Evolutionary conservation across 441 rosid genomes (phyloP), one percentile per base, ranked within the genome.

Genomic region (Sinapis alba): DNA sequence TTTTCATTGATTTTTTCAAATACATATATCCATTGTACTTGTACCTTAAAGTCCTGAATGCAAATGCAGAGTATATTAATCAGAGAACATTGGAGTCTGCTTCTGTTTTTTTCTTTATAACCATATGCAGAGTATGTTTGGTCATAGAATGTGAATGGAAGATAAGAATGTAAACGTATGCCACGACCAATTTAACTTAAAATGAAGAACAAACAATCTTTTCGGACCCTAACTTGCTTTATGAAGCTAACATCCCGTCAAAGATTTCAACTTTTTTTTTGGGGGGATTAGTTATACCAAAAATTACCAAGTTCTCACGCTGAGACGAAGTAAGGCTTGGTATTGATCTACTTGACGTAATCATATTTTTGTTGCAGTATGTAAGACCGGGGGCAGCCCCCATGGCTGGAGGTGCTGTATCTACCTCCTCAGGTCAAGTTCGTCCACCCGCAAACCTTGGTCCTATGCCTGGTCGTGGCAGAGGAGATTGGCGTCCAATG

Each of bases 361-460:
- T 74, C 24, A 73, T 84, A 71, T 81, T 70, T 78, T 62, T 63
- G 34, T 65, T 89, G 94, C 90, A 96, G 99, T 96, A 96, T 83
- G 98, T 93, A 75, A 96, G 99, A 78, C 99, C 98, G 15, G 97
- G 97, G 77, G 97, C 96, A 30, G 81, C 91, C 64, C 90, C 91
- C 11, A 84, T 89, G 13, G 90, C 93, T 78, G 98, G 95, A 85
- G 81, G 85, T 64, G 66, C 82, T 68, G 20, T 81, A 54, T 63
- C 76, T 81, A 89, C 85, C 65, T 82, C 86, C 32, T 78, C 93
- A 53, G 91, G 92, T 74, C 98, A 88, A 85, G 82, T 86, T 76
- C 98, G 92, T 72, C 99, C 97, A 65, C 85, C 85, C 16, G 77
- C 80, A 27, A 90, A 81, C 77, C 70, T 86, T 78, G 89, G 82